Evolutionary conservation across 1,139 yeast species (phyloP).

Genomic region (Kodamaea plutei): DNA sequence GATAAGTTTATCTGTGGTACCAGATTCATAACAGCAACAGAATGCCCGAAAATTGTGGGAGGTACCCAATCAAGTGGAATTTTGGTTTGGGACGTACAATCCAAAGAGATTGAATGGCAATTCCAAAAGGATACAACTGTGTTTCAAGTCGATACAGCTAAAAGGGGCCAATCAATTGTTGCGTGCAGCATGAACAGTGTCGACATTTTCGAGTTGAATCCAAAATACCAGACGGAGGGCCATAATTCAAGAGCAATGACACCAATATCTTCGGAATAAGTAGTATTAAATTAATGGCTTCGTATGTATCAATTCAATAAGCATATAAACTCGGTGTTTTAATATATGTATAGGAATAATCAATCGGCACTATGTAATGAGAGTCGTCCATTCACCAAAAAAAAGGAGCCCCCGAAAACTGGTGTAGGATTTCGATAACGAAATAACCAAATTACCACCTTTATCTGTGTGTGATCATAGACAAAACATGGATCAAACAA

Average conservation of each 20-base stretch:
- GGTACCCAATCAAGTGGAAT: slow-evolving; percentile 65
- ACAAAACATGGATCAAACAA: slow-evolving; percentile 30
- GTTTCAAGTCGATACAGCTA: slow-evolving; percentile 42
- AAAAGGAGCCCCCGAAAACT: too few species aligned
- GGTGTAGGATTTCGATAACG: too few species aligned
- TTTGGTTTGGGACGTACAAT: slow-evolving; percentile 72
- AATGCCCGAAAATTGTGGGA: slow-evolving; percentile 47
- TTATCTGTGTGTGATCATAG: too few species aligned
- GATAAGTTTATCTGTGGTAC: slow-evolving; percentile 48
- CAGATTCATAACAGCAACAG: slow-evolving; percentile 36
- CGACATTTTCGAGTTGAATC: slow-evolving; percentile 22
- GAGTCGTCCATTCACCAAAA: too few species aligned
- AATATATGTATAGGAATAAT: too few species aligned
- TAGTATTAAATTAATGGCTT: too few species aligned
- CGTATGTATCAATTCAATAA: too few species aligned
- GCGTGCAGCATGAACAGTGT: slow-evolving; percentile 28
- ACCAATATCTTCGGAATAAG: slow-evolving; percentile 1
- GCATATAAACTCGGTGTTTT: too few species aligned
- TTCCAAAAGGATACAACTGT: slow-evolving; percentile 38
- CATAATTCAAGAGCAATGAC: slow-evolving; percentile 2
- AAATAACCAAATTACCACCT: too few species aligned
- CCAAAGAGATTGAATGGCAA: slow-evolving; percentile 47
- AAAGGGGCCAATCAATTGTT: slow-evolving; percentile 36
- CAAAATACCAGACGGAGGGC: neutral
- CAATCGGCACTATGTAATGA: too few species aligned